Percentiles rank a stretch among this genome's conserved stretches.
phyloP scores from a whole-genome alignment of 768 basidiomycete species.

The Agaricus bisporus region DNA sequence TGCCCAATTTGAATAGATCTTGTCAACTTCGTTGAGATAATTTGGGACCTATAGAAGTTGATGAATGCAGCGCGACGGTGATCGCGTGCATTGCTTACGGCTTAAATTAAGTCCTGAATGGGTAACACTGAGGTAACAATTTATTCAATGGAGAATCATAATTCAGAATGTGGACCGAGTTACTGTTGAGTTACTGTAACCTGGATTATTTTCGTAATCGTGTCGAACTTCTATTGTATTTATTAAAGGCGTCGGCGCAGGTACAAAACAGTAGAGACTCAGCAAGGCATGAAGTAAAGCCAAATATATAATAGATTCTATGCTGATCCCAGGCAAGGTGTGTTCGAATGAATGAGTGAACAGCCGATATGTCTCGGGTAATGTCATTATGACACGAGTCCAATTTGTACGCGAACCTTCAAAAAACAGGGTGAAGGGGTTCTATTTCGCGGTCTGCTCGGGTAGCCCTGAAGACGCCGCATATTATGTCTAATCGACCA shows the following conservation, averaged over 20 bases:
- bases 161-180: too few relatives aligned
- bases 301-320: background rate
- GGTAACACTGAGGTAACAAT: too few relatives aligned
- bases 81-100: background rate
- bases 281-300: background rate
- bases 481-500: slow-evolving; percentile 54
- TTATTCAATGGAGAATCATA: too few relatives aligned
- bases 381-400: background rate
- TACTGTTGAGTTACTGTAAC: too few relatives aligned
- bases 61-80: too few relatives aligned
- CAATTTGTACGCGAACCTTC: background rate
- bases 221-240: too few relatives aligned
- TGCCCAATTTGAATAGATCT: too few relatives aligned
- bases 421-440: background rate
- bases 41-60: too few relatives aligned
- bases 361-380: background rate
- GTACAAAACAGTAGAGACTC: background rate
- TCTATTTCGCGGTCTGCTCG: background rate
- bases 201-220: too few relatives aligned
- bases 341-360: background rate
- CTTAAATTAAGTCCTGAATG: background rate
- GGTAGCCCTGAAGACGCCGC: background rate
- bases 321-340: background rate
- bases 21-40: too few relatives aligned
- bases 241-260: too few relatives aligned